Percentiles rank a stretch among this genome's conserved stretches.
These are phyloP conservation scores for Mytilinidion resinicola DNA, from an alignment of 495 filamentous ascomycete species.

Conservation along the genomic window DNA sequence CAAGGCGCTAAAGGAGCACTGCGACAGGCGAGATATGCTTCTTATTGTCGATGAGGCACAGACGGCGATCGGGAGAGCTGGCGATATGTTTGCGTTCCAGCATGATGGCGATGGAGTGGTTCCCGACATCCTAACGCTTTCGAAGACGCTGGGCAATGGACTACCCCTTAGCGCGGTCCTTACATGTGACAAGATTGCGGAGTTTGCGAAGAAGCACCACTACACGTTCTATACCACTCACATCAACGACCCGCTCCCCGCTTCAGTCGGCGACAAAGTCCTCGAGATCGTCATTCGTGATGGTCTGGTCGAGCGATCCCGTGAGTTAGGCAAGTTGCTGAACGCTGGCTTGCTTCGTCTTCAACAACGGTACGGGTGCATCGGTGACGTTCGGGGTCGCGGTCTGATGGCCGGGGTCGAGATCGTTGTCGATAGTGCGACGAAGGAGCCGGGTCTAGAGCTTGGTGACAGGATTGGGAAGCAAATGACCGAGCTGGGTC, in stretches of 20 bases:
- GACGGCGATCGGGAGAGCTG: slow-evolving; percentile 47
- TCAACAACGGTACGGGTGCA: slow-evolving; percentile 45
- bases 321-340: slow-evolving; percentile 39
- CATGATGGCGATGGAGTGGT: slow-evolving; percentile 43
- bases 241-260: slow-evolving; percentile 50
- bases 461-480: slow-evolving; percentile 44
- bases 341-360: slow-evolving; percentile 40
- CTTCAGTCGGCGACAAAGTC: slow-evolving; percentile 50
- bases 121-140: slow-evolving; percentile 49
- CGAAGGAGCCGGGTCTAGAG: slow-evolving; percentile 40
- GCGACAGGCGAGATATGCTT: slow-evolving; percentile 46
- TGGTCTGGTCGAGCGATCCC: slow-evolving; percentile 38
- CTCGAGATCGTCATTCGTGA: slow-evolving; percentile 51
- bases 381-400: slow-evolving; percentile 51
- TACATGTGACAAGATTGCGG: slow-evolving; percentile 44
- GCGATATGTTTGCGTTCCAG: slow-evolving; percentile 47
- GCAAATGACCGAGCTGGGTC: slow-evolving; percentile 42
- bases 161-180: slow-evolving; percentile 47
- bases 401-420: slow-evolving; percentile 50
- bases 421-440: slow-evolving; percentile 44
- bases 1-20: slow-evolving; percentile 41
- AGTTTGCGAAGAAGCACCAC: slow-evolving; percentile 33
- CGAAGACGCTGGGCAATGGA: slow-evolving; percentile 51
- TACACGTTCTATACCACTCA: slow-evolving; percentile 44
- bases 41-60: slow-evolving; percentile 53